Conservation (phyloP, 2,329 filamentous ascomycete genomes). For the Dactylellina parvicollis region DNA sequence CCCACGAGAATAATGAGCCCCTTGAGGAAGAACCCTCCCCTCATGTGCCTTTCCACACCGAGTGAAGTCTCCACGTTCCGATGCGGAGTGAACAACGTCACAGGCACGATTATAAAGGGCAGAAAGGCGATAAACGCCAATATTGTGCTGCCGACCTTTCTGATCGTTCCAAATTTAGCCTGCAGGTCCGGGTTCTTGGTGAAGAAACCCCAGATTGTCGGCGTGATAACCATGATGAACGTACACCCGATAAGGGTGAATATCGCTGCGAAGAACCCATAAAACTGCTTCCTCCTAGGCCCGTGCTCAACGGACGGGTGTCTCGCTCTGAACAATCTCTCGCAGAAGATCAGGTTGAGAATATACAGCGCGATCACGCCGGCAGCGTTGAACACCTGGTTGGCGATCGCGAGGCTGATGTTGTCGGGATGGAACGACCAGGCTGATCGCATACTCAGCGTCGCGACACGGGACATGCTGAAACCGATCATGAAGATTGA, state of each 20-base stretch:
- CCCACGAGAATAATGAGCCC: conserved; percentile 71
- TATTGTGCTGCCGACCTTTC: conserved; percentile 67
- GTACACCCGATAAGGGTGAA: conserved; percentile 66
- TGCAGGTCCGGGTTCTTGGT: conserved; percentile 29
- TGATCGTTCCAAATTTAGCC: conserved; percentile 27
- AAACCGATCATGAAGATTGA: conserved; percentile 55
- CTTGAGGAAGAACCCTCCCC: conserved; percentile 74
- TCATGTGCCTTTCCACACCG: conserved; percentile 42
- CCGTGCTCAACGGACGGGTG: conserved; percentile 66
- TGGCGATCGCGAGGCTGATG: conserved; percentile 67
- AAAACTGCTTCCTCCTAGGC: conserved; percentile 67
- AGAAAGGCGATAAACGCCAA: conserved; percentile 74
- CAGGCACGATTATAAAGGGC: conserved; percentile 69
- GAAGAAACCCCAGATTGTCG: conserved; percentile 44
- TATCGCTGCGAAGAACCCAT: conserved; percentile 68
- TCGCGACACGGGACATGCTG: conserved; percentile 59
- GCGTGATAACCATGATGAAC: conserved; percentile 34
- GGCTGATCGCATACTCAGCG: conserved; percentile 67
- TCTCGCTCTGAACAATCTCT: conserved; percentile 77
- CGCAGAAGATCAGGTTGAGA: conserved; percentile 79
- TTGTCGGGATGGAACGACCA: conserved; percentile 65
- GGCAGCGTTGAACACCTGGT: conserved; percentile 75
- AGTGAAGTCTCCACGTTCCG: conserved; percentile 52
- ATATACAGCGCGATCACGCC: conserved; percentile 80
- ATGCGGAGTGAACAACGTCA: conserved; percentile 65